phyloP scores from a whole-genome alignment of 139 green algal genomes.

The Deuterostichococcus epilithicus region DNA sequence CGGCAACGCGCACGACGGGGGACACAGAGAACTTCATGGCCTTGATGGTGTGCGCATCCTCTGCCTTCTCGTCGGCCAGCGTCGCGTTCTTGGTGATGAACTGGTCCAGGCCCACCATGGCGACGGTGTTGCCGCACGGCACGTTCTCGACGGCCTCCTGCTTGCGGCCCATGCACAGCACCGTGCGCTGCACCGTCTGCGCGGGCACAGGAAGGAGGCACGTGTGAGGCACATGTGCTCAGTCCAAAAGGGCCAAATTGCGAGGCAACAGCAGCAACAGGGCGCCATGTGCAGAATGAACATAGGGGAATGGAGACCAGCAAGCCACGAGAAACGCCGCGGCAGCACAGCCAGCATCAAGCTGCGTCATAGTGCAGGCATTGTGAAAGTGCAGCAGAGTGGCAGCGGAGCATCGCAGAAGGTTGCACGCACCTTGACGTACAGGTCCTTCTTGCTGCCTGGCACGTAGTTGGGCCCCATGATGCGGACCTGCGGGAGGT shows the following conservation, averaged over 20 bases:
- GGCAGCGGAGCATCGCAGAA: too few relatives aligned
- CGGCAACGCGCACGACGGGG: constrained; percentile 89
- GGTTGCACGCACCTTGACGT: too few relatives aligned
- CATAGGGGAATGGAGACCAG: too few relatives aligned
- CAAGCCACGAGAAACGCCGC: too few relatives aligned
- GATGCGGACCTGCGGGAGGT: constrained; percentile 94
- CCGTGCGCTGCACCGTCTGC: constrained; percentile 93
- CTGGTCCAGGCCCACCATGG: constrained; percentile 96
- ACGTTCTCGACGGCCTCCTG: constrained; percentile 98
- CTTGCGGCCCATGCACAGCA: constrained; percentile 98
- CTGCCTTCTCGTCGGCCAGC: constrained; percentile 79
- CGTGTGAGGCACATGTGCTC: too few relatives aligned
- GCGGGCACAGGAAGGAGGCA: not conserved
- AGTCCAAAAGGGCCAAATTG: too few relatives aligned
- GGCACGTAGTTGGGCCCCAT: constrained; percentile 98
- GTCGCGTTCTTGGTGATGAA: constrained; percentile 99
- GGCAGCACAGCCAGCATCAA: too few relatives aligned
- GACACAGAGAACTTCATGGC: constrained; percentile 99
- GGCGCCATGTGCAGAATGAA: not conserved
- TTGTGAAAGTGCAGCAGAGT: too few relatives aligned
- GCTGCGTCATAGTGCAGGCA: too few relatives aligned
- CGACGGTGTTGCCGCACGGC: constrained; percentile 96
- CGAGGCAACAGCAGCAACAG: not conserved
- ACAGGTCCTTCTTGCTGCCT: constrained; percentile 99
- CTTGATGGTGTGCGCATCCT: constrained; percentile 95